phyloP scores from a whole-genome alignment of 257 asterid genomes.

The Ehretia macrophylla region DNA sequence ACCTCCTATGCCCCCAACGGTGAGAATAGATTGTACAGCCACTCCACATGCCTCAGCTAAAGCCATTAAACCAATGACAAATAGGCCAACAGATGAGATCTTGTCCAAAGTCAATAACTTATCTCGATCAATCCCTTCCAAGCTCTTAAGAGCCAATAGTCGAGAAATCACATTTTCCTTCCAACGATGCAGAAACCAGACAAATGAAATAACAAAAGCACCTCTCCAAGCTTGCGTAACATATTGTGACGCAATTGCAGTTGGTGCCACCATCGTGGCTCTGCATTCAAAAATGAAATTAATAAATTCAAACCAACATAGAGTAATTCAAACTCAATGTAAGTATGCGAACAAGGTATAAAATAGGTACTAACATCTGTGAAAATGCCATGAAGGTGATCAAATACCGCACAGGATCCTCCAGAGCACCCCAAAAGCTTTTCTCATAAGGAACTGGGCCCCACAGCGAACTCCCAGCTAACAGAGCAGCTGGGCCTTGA shows the following conservation, averaged over 20 bases:
- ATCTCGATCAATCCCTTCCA: slow-evolving; percentile 50
- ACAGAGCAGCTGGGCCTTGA: slow-evolving; percentile 64
- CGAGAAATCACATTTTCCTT: slow-evolving; percentile 68
- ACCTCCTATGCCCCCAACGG: slow-evolving; percentile 99
- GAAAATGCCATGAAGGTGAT: slow-evolving; percentile 71
- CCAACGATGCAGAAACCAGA: slow-evolving; percentile 92
- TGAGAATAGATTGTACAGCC: slow-evolving; percentile 84
- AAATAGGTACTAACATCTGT: slow-evolving; percentile 51
- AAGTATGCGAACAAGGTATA: slow-evolving; percentile 3
- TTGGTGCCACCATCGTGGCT: slow-evolving; percentile 77
- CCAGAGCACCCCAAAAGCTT: slow-evolving; percentile 93
- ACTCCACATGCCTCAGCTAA: slow-evolving; percentile 94
- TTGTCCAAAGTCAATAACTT: slow-evolving; percentile 61
- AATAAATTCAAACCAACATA: background rate
- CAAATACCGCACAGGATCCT: slow-evolving; percentile 71
- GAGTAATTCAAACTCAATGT: slow-evolving; percentile 1
- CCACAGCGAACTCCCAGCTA: slow-evolving; percentile 55
- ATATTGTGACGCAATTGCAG: slow-evolving; percentile 51
- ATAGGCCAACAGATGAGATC: slow-evolving; percentile 72
- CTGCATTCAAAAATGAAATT: slow-evolving; percentile 37
- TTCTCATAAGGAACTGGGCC: slow-evolving; percentile 78
- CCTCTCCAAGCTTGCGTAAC: slow-evolving; percentile 73
- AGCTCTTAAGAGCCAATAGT: slow-evolving; percentile 46
- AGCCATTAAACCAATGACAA: slow-evolving; percentile 71
- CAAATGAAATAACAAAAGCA: slow-evolving; percentile 60